Evolutionary conservation across 257 asterid genomes (phyloP).

Genomic region (Solanum rostratum): DNA sequence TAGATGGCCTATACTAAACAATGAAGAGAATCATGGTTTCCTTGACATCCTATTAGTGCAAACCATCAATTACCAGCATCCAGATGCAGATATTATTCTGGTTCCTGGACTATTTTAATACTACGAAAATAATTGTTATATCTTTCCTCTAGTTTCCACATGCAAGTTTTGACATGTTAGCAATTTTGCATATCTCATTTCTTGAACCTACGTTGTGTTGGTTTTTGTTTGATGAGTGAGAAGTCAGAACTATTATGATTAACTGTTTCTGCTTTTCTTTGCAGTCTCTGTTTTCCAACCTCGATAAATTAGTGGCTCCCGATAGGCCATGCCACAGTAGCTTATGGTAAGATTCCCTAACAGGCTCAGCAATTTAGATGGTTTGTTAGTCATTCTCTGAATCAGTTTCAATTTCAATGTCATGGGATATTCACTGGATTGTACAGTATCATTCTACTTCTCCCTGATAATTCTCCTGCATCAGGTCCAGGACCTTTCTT

Average conservation of each 20-base stretch:
- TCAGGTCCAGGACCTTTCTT: neutral
- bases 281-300: constrained; percentile 74
- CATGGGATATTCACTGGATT: neutral
- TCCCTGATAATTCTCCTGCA: neutral
- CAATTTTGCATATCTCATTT: neutral
- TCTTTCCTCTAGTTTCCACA: neutral
- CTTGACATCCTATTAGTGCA: neutral
- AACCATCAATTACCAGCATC: neutral
- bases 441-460: neutral
- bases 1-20: neutral
- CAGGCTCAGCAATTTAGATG: neutral
- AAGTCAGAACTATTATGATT: neutral
- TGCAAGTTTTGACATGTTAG: neutral
- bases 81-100: neutral
- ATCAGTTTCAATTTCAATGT: neutral
- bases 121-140: neutral
- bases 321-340: constrained; percentile 83
- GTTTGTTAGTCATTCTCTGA: neutral
- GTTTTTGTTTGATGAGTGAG: neutral
- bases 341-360: constrained; percentile 52
- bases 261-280: neutral
- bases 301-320: constrained; percentile 74
- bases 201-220: neutral
- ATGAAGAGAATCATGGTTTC: neutral
- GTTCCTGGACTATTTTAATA: neutral